A percentile compares a stretch with the other conserved stretches of the same genome.
Evolutionary conservation across 164 flowering plant genomes (phyloP).

Genomic region (Saururus chinensis): DNA sequence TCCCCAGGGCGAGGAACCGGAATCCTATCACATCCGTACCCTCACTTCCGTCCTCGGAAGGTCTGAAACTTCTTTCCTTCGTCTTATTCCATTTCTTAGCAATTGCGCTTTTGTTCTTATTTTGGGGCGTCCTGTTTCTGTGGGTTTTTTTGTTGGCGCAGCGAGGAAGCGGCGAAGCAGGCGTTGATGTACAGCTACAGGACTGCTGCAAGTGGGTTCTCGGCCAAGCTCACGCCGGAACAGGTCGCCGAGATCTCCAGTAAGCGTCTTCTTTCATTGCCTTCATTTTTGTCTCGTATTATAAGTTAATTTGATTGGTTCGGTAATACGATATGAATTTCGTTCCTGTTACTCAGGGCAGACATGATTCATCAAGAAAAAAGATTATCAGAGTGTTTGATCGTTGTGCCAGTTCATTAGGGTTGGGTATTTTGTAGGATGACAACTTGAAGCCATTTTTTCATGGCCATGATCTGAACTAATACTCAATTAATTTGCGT

Average conservation of each 20-base stretch:
- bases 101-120: neutral
- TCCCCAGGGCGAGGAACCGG: conserved; percentile 44
- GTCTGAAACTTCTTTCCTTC: conserved; percentile 8
- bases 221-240: conserved; percentile 79
- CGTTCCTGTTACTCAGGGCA: neutral
- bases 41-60: conserved; percentile 54
- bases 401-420: too few species aligned
- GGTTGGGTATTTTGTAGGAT: too few species aligned
- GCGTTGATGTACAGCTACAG: conserved; percentile 75
- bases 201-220: conserved; percentile 78
- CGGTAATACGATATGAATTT: too few species aligned
- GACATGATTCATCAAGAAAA: too few species aligned
- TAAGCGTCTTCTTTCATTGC: conserved; percentile 7
- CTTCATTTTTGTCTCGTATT: neutral
- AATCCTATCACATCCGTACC: conserved; percentile 44
- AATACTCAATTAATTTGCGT: too few species aligned
- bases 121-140: neutral
- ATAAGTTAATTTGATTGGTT: neutral
- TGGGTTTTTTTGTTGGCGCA: conserved; percentile 7
- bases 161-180: conserved; percentile 83
- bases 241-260: conserved; percentile 64
- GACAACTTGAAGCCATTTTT: too few species aligned
- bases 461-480: too few species aligned
- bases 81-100: neutral
- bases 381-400: too few species aligned